Evolutionary conservation across 345 rosid genomes (phyloP).

Genomic region (Aethionema arabicum): DNA sequence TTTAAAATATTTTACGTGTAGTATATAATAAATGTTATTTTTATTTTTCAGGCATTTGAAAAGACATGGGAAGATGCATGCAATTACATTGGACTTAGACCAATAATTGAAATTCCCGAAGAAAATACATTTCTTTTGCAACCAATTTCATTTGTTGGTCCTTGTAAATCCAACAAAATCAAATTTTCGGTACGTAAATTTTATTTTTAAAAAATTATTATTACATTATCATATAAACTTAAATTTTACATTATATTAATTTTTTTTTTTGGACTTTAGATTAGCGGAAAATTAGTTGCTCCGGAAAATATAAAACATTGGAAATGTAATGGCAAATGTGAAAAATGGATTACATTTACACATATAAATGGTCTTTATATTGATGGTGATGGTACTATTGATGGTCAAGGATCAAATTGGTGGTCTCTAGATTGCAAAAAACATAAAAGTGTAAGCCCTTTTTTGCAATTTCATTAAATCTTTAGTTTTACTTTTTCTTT

Average conservation of each 20-base stretch:
- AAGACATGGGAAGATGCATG: slow-evolving; percentile 47
- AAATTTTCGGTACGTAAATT: slow-evolving; percentile 30
- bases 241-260: too few species aligned
- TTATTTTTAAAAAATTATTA: neutral
- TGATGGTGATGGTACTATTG: slow-evolving; percentile 45
- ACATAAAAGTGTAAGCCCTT: slow-evolving; percentile 28
- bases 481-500: too few species aligned
- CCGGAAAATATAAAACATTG: slow-evolving; percentile 41
- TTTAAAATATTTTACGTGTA: too few species aligned
- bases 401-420: slow-evolving; percentile 51
- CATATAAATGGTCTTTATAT: slow-evolving; percentile 40
- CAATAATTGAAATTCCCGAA: slow-evolving; percentile 34
- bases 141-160: slow-evolving; percentile 40
- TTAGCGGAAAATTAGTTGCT: slow-evolving; percentile 42
- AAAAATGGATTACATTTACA: slow-evolving; percentile 43
- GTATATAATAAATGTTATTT: neutral
- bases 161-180: slow-evolving; percentile 37
- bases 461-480: neutral
- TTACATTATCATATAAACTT: too few species aligned
- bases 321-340: slow-evolving; percentile 32
- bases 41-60: slow-evolving; percentile 37
- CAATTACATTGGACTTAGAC: slow-evolving; percentile 14
- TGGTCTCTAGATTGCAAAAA: slow-evolving; percentile 41
- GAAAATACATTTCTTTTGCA: slow-evolving; percentile 40
- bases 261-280: slow-evolving; percentile 19